phyloP scores from a whole-genome alignment of 306 rosid species.

The Trichosanthes cucumerina region DNA sequence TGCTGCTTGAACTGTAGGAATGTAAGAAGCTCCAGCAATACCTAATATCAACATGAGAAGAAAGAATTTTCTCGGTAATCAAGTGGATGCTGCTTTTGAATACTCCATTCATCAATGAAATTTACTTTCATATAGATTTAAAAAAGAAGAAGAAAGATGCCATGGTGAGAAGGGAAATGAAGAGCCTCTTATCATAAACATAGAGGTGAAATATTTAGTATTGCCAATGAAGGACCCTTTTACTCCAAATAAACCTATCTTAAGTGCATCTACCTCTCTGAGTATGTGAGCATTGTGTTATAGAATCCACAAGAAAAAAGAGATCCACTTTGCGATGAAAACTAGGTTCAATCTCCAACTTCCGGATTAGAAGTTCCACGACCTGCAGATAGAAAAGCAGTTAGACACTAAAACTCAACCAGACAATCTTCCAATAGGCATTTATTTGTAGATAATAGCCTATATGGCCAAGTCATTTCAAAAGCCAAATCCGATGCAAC shows the following conservation, averaged over 20 bases:
- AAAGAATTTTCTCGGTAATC: not conserved
- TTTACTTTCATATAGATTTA: not conserved
- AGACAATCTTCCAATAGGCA: not conserved
- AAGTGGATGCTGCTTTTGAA: not conserved
- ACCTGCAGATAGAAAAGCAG: constrained; percentile 46
- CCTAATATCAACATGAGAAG: constrained; percentile 37
- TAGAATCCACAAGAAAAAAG: constrained; percentile 97
- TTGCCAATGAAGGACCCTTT: not conserved
- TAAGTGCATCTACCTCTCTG: constrained; percentile 44
- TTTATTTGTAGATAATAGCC: not conserved
- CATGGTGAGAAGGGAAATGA: constrained; percentile 6
- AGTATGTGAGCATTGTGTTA: constrained; percentile 87
- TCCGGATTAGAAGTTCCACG: constrained; percentile 92
- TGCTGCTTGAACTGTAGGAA: constrained; percentile 91
- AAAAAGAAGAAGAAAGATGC: constrained; percentile 3
- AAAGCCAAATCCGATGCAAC: not conserved
- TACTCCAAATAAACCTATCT: not conserved
- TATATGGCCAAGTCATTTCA: not conserved
- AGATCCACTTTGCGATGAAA: constrained; percentile 90
- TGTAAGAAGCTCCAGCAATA: constrained; percentile 93
- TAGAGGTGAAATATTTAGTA: not conserved
- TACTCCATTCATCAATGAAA: not conserved
- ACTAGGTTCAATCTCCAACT: constrained; percentile 83
- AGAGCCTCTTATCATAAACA: not conserved
- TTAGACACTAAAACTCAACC: constrained; percentile 9